Evolutionary conservation across 352 stramenopile genomes (phyloP).

Genomic region (Phytophthora hibernalis): DNA sequence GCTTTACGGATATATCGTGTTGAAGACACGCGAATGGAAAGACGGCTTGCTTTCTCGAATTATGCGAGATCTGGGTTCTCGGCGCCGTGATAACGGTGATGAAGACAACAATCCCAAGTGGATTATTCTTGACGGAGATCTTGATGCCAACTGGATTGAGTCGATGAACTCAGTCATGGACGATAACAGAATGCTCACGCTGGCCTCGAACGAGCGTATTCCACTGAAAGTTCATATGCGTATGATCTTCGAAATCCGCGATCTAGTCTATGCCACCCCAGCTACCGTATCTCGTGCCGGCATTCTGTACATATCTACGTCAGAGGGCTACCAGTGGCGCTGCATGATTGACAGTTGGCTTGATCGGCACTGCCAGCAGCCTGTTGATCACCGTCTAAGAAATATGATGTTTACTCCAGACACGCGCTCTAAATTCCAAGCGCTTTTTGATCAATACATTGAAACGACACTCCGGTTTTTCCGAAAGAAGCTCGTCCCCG

Average conservation of each 20-base stretch:
- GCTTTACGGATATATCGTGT: constrained; percentile 96
- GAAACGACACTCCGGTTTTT: constrained; percentile 94
- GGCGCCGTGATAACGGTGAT: constrained; percentile 88
- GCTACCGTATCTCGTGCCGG: constrained; percentile 95
- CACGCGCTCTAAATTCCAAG: constrained; percentile 79
- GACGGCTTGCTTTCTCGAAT: constrained; percentile 95
- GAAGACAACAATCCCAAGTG: constrained; percentile 95
- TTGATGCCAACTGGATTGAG: constrained; percentile 98
- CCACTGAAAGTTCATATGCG: constrained; percentile 96
- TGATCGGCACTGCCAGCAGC: constrained; percentile 71
- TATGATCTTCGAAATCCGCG: constrained; percentile 98
- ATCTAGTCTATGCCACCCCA: constrained; percentile 95
- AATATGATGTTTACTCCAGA: constrained; percentile 86
- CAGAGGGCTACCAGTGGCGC: constrained; percentile 95
- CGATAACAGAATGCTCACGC: constrained; percentile 96
- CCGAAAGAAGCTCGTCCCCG: constrained; percentile 92
- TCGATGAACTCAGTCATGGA: constrained; percentile 98
- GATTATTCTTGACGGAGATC: constrained; percentile 97
- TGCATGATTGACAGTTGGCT: constrained; percentile 95
- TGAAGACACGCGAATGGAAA: constrained; percentile 96
- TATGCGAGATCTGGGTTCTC: constrained; percentile 95
- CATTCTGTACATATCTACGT: constrained; percentile 97
- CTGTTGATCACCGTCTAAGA: constrained; percentile 67
- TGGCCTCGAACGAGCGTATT: constrained; percentile 97
- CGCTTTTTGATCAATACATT: constrained; percentile 94